A percentile compares a stretch with the other conserved stretches of the same genome.
These are phyloP conservation scores for Torulaspora indica DNA, from an alignment of 805 yeast species.

Conservation along the genomic window DNA sequence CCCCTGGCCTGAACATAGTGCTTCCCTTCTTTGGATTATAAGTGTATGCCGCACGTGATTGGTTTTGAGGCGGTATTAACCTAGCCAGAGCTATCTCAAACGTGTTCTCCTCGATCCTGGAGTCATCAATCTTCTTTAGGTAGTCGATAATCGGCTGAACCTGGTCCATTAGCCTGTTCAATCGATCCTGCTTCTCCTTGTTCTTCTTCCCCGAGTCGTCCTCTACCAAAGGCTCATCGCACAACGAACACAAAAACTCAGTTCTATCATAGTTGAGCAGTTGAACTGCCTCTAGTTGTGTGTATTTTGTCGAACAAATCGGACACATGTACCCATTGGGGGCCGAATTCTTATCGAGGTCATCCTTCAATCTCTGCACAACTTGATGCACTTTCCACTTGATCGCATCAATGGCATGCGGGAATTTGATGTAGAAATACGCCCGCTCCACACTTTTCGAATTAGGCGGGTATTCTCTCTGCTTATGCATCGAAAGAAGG, in stretches of 20 bases:
- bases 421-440: conserved; percentile 79
- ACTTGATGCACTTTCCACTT: conserved; percentile 94
- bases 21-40: conserved; percentile 47
- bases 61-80: conserved; percentile 79
- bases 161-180: conserved; percentile 82
- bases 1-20: conserved; percentile 42
- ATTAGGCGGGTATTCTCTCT: conserved; percentile 63
- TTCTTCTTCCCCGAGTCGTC: conserved; percentile 86
- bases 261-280: conserved; percentile 73
- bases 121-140: conserved; percentile 76
- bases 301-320: conserved; percentile 71
- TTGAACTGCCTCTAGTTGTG: conserved; percentile 84
- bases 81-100: conserved; percentile 79
- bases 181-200: conserved; percentile 69
- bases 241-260: conserved; percentile 78
- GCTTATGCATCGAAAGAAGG: conserved; percentile 62
- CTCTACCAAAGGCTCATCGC: conserved; percentile 72
- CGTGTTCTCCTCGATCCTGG: conserved; percentile 77
- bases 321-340: conserved; percentile 95
- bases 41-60: conserved; percentile 64
- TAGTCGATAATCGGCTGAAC: conserved; percentile 82
- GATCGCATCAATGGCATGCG: conserved; percentile 91
- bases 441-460: conserved; percentile 67
- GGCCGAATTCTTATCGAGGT: conserved; percentile 75
- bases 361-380: conserved; percentile 73